Evolutionary conservation across 164 flowering plant genomes (phyloP).

Genomic region (Brasenia schreberi): DNA sequence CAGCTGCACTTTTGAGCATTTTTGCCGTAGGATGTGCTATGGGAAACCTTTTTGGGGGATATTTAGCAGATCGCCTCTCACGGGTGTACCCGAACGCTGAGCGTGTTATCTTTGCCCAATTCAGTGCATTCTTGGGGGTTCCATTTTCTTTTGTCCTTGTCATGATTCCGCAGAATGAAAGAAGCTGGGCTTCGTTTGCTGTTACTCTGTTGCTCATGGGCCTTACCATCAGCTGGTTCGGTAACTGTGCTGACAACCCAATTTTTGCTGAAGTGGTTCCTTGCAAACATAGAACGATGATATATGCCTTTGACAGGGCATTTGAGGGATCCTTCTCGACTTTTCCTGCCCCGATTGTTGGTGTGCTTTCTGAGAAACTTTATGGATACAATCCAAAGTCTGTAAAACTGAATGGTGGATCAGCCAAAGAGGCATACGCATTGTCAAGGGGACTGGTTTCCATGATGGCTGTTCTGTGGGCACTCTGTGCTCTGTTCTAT

Average conservation of each 20-base stretch:
- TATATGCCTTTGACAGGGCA: slow-evolving; percentile 94
- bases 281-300: slow-evolving; percentile 79
- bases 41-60: slow-evolving; percentile 74
- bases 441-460: slow-evolving; percentile 76
- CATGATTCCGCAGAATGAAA: slow-evolving; percentile 53
- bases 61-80: slow-evolving; percentile 63
- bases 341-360: slow-evolving; percentile 92
- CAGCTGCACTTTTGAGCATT: slow-evolving; percentile 70
- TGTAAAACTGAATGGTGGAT: slow-evolving; percentile 43
- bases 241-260: slow-evolving; percentile 71
- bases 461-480: slow-evolving; percentile 86
- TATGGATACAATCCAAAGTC: slow-evolving; percentile 75
- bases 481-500: slow-evolving; percentile 70
- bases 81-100: slow-evolving; percentile 59
- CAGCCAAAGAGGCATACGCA: slow-evolving; percentile 61
- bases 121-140: slow-evolving; percentile 92
- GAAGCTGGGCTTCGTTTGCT: slow-evolving; percentile 43
- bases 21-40: slow-evolving; percentile 76
- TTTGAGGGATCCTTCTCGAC: slow-evolving; percentile 90
- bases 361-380: slow-evolving; percentile 74
- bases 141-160: slow-evolving; percentile 85
- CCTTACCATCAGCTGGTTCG: slow-evolving; percentile 85
- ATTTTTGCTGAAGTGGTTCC: slow-evolving; percentile 98
- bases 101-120: slow-evolving; percentile 92
- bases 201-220: slow-evolving; percentile 78